Evolutionary conservation across 441 rosid genomes (phyloP).

Genomic region (Hypseocharis bilobata): DNA sequence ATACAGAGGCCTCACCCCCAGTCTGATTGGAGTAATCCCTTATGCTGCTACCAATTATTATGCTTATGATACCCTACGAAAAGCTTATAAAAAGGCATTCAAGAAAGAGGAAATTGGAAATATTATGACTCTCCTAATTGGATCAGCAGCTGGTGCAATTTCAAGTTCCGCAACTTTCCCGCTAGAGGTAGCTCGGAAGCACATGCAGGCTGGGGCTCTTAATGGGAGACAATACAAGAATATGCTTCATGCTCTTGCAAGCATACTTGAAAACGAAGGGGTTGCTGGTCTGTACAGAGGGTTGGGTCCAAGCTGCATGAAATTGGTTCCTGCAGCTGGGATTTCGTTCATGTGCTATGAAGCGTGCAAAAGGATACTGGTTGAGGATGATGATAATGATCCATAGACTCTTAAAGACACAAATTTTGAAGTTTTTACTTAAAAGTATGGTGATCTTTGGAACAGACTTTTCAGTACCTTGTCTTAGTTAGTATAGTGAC

Average conservation of each 20-base stretch:
- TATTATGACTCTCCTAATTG: slow-evolving; percentile 77
- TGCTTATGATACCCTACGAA: slow-evolving; percentile 76
- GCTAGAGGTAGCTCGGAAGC: slow-evolving; percentile 92
- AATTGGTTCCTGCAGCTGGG: slow-evolving; percentile 96
- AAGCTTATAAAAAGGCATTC: slow-evolving; percentile 49
- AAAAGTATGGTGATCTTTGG: not conserved
- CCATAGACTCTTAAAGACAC: not conserved
- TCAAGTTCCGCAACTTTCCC: slow-evolving; percentile 94
- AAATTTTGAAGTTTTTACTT: not conserved
- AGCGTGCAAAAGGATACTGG: slow-evolving; percentile 75
- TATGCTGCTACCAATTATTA: slow-evolving; percentile 90
- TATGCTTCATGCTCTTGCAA: slow-evolving; percentile 68
- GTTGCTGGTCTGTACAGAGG: slow-evolving; percentile 75
- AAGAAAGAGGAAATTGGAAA: slow-evolving; percentile 82
- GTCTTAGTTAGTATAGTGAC: not conserved
- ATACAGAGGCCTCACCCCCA: slow-evolving; percentile 84
- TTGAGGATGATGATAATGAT: slow-evolving; percentile 49
- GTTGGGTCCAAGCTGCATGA: slow-evolving; percentile 92
- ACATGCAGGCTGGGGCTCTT: slow-evolving; percentile 92
- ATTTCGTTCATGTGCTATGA: slow-evolving; percentile 97
- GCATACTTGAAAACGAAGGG: slow-evolving; percentile 76
- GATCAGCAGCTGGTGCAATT: slow-evolving; percentile 84
- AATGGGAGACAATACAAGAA: slow-evolving; percentile 75
- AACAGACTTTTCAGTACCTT: not conserved
- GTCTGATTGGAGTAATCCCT: slow-evolving; percentile 91